Evolutionary conservation across 441 rosid genomes (phyloP), one percentile per base, ranked within the genome.

Genomic region (Jatropha multifida): DNA sequence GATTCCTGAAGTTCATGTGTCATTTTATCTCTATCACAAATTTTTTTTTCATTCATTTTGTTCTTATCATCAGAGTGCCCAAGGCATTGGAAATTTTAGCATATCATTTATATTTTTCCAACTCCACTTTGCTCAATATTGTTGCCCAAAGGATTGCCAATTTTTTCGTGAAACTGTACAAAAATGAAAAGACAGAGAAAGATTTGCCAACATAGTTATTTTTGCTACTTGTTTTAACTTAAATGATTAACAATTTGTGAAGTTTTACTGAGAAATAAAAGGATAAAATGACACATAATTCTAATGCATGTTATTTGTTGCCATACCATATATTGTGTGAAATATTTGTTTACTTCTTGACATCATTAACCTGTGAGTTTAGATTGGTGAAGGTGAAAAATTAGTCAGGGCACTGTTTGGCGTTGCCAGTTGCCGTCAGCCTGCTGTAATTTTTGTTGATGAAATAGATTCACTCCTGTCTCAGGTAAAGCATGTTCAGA

Each of bases 381-480:
- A 93, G 99, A 92, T 95, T 84, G 99, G 99, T 6, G 98, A 95
- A 88, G 97, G 97, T 68, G 99, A 96, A 90, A 96, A 96, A 87
- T 83, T 96, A 79, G 99, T 96, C 80, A 87, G 99, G 80, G 97
- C 99, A 15, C 95, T 96, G 75, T 96, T 96, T 83, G 98, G 97
- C 69, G 99, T 96, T 73, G 99, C 99, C 67, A 86, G 90, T 83
- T 96, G 97, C 77, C 96, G 97, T 78, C 99, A 96, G 84, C 98
- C 99, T 72, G 97, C 99, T 76, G 98, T 94, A 71, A 94, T 93
- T 73, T 96, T 96, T 86, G 98, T 94, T 44, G 98, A 93, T 83
- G 99, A 96, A 85, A 92, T 92, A 80, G 97, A 91, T 85, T 96
- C 97, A 42, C 92, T 94, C 83, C 85, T 92, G 32, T 96, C 99